phyloP scores from a whole-genome alignment of 805 yeast species.

The Kodamaea neixiangensis region DNA sequence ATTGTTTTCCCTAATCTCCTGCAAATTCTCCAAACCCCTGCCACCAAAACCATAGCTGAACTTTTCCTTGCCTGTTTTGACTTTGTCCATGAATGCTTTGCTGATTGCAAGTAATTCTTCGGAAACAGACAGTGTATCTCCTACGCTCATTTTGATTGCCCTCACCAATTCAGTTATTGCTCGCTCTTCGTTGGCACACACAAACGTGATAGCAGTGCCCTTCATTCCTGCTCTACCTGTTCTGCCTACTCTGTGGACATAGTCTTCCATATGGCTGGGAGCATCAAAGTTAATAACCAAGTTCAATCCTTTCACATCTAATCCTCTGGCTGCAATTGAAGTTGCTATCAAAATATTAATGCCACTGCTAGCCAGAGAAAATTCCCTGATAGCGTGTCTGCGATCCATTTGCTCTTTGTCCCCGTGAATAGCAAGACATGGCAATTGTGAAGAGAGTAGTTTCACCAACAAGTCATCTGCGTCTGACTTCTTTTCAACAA shows the following conservation, averaged over 20 bases:
- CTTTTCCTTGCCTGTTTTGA: conserved; percentile 65
- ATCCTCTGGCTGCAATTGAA: conserved; percentile 91
- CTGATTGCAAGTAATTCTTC: conserved; percentile 52
- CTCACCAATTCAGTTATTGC: conserved; percentile 68
- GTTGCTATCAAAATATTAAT: conserved; percentile 80
- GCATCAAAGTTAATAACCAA: conserved; percentile 73
- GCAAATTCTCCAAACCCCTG: conserved; percentile 79
- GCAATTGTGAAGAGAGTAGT: conserved; percentile 53
- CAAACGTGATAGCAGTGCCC: conserved; percentile 66
- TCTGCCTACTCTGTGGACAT: conserved; percentile 93
- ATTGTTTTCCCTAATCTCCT: conserved; percentile 55
- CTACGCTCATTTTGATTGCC: conserved; percentile 61
- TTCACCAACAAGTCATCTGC: conserved; percentile 72
- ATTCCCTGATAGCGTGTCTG: conserved; percentile 68
- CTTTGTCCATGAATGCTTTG: conserved; percentile 54
- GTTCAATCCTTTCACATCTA: conserved; percentile 85
- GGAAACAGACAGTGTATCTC: conserved; percentile 47
- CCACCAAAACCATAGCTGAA: conserved; percentile 88
- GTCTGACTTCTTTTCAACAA: conserved; percentile 84
- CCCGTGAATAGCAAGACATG: conserved; percentile 79
- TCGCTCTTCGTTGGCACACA: conserved; percentile 61
- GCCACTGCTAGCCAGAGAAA: conserved; percentile 53
- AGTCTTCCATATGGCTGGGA: conserved; percentile 90
- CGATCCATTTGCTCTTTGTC: conserved; percentile 89
- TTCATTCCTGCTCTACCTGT: conserved; percentile 88